Evolutionary conservation across 495 filamentous ascomycete genomes (phyloP).

Genomic region (Bombardia bombarda): DNA sequence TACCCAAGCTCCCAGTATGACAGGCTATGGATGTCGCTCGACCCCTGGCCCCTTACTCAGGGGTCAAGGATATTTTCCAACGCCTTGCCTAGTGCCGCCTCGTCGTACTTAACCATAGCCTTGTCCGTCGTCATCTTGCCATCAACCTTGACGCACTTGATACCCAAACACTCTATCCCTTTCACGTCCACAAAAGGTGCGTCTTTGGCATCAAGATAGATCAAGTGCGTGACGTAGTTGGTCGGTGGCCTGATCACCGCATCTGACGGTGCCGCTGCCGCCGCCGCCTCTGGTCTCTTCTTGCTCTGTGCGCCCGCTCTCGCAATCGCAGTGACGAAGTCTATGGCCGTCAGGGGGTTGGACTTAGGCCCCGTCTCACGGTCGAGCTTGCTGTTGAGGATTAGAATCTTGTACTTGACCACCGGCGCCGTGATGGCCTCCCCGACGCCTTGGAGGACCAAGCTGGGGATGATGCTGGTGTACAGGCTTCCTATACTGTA

Average conservation of each 20-base stretch:
- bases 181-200: slow-evolving; percentile 61
- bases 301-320: slow-evolving; percentile 46
- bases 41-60: too few species aligned
- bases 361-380: slow-evolving; percentile 69
- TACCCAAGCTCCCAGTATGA: too few species aligned
- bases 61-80: slow-evolving; percentile 71
- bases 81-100: slow-evolving; percentile 63
- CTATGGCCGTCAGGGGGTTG: slow-evolving; percentile 56
- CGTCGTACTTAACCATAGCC: slow-evolving; percentile 65
- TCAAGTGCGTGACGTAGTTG: slow-evolving; percentile 72
- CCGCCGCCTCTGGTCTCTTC: slow-evolving; percentile 34
- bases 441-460: slow-evolving; percentile 62
- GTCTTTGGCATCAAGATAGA: slow-evolving; percentile 61
- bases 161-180: slow-evolving; percentile 56
- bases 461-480: slow-evolving; percentile 66
- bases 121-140: slow-evolving; percentile 45
- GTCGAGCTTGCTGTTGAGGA: slow-evolving; percentile 76
- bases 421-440: slow-evolving; percentile 34
- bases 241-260: slow-evolving; percentile 23
- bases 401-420: slow-evolving; percentile 67
- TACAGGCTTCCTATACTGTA: slow-evolving; percentile 91
- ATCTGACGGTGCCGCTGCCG: not conserved
- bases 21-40: too few species aligned
- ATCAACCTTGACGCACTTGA: slow-evolving; percentile 69
- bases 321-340: slow-evolving; percentile 74